A percentile compares a stretch with the other conserved stretches of the same genome.
Conservation (phyloP, 2,329 filamentous ascomycete genomes). For the Whalleya microplaca region DNA sequence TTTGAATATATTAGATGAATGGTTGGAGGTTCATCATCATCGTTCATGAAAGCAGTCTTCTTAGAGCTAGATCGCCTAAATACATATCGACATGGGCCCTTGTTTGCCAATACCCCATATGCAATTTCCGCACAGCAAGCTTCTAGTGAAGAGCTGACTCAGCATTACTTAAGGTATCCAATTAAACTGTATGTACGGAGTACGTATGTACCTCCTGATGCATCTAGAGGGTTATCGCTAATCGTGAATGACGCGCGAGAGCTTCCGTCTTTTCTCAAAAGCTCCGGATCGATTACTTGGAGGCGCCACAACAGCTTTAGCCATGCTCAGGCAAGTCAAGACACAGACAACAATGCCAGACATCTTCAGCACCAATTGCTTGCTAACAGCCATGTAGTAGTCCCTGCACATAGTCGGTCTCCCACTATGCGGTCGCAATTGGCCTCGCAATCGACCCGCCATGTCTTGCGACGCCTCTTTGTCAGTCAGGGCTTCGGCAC, state of each 20-base stretch:
- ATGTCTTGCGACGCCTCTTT: conserved; percentile 44
- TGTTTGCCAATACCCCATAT: no score
- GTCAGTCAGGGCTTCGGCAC: conserved; percentile 28
- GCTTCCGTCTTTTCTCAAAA: conserved; percentile 20
- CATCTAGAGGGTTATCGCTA: conserved; percentile 9
- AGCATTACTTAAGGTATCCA: no score
- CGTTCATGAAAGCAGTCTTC: no score
- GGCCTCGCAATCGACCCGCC: conserved; percentile 41
- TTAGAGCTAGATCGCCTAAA: no score
- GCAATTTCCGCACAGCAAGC: no score
- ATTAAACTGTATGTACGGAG: no score
- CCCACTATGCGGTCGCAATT: conserved; percentile 42
- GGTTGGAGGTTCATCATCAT: no score
- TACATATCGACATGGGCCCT: no score
- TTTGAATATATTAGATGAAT: no score
- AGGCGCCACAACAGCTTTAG: conserved; percentile 21
- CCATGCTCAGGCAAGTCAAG: conserved; percentile 36
- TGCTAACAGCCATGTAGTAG: conserved; percentile 32
- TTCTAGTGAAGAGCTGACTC: no score
- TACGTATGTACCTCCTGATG: neutral
- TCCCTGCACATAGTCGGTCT: conserved; percentile 31
- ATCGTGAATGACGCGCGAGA: conserved; percentile 20
- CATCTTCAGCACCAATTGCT: conserved; percentile 8
- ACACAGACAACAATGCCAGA: neutral
- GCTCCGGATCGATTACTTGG: conserved; percentile 7